Conservation (phyloP, 768 basidiomycete genomes). For the Suillus subalutaceus region DNA sequence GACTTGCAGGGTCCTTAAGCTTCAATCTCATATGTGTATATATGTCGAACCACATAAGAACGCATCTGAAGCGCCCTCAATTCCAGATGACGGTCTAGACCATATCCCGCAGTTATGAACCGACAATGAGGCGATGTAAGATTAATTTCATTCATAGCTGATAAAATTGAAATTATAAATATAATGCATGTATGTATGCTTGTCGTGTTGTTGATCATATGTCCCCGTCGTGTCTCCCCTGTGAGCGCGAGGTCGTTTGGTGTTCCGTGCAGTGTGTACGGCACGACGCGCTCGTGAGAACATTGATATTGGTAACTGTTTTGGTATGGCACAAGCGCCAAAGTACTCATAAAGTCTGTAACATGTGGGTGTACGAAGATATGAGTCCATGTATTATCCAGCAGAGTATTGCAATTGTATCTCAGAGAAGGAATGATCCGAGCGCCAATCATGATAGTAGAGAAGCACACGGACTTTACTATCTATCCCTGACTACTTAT, state of each 20-base stretch:
- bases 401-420: too few species aligned
- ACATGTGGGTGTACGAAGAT: too few species aligned
- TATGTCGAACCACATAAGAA: too few species aligned
- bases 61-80: too few species aligned
- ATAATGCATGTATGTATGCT: neutral
- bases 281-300: slow-evolving; percentile 2
- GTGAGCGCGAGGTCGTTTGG: too few species aligned
- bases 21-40: too few species aligned
- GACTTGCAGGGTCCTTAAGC: too few species aligned
- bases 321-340: too few species aligned
- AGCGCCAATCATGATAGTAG: neutral
- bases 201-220: neutral
- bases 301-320: too few species aligned
- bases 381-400: too few species aligned
- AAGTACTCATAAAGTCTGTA: too few species aligned
- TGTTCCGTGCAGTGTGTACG: neutral
- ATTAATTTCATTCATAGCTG: slow-evolving; percentile 5
- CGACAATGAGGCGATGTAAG: neutral
- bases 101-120: neutral
- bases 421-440: neutral
- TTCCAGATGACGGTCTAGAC: neutral
- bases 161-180: slow-evolving; percentile 1
- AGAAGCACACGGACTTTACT: neutral
- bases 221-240: neutral
- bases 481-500: neutral